These are phyloP conservation scores for Megacollybia platyphylla DNA, from an alignment of 1,284 basidiomycete species.

Conservation along the genomic window DNA sequence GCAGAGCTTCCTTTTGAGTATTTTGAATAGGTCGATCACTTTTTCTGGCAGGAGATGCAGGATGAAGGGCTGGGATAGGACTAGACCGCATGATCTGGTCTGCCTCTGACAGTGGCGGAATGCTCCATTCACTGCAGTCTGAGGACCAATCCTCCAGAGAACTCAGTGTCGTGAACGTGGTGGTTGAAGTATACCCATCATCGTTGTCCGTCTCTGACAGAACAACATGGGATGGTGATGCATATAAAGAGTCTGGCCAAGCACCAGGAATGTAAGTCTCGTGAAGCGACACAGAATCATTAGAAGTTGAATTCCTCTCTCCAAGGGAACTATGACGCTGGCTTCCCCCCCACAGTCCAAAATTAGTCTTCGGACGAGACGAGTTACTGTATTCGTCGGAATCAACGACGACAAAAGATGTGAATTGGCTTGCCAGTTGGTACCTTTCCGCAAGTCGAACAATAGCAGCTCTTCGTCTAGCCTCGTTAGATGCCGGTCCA, in stretches of 20 bases:
- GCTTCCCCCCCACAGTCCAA: slow-evolving; percentile 5
- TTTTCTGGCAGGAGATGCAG: slow-evolving; percentile 8
- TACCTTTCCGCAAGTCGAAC: slow-evolving; percentile 35
- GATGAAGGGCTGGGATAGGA: slow-evolving; percentile 18
- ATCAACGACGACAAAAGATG: slow-evolving; percentile 38
- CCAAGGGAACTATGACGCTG: neutral
- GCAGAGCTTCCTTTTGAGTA: neutral
- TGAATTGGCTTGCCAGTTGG: slow-evolving; percentile 35
- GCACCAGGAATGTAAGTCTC: slow-evolving; percentile 5
- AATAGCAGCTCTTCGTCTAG: slow-evolving; percentile 28
- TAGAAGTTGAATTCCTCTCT: neutral
- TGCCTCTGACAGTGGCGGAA: slow-evolving; percentile 11
- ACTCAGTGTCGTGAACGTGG: slow-evolving; percentile 31
- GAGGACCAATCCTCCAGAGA: slow-evolving; percentile 9
- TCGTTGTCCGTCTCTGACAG: slow-evolving; percentile 5
- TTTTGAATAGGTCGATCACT: neutral
- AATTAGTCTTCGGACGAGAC: neutral
- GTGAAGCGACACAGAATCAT: too few species aligned
- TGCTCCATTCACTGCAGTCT: slow-evolving; percentile 20
- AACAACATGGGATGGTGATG: neutral
- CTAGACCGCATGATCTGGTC: slow-evolving; percentile 12
- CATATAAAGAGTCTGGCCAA: slow-evolving; percentile 9
- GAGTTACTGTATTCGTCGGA: slow-evolving; percentile 8
- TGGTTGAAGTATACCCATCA: slow-evolving; percentile 16
- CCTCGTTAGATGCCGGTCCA: slow-evolving; percentile 14